These are phyloP conservation scores for Cystoisospora suis DNA, from an alignment of 169 alveolate species.

Conservation along the genomic window DNA sequence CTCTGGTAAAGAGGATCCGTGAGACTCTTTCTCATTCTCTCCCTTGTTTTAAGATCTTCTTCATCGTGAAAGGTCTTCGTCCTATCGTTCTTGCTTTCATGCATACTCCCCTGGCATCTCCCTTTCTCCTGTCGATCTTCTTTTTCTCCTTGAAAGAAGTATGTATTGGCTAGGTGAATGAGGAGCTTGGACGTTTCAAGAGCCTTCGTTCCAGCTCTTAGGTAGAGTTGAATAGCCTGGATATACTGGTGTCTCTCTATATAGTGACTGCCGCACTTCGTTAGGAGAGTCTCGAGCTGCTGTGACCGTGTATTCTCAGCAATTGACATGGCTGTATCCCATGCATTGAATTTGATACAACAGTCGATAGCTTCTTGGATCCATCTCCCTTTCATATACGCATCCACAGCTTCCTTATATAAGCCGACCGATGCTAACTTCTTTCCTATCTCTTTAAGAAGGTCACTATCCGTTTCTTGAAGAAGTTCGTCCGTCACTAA, in stretches of 20 bases:
- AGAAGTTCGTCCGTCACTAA: slow-evolving; percentile 32
- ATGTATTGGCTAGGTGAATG: neutral
- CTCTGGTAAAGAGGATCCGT: too few species aligned
- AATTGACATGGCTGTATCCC: slow-evolving; percentile 91
- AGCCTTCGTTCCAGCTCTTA: neutral
- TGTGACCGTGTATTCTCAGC: slow-evolving; percentile 88
- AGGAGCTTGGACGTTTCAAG: neutral
- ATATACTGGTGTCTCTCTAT: slow-evolving; percentile 70
- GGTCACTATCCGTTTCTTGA: neutral
- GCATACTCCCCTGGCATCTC: too few species aligned
- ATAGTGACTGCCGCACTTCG: slow-evolving; percentile 80
- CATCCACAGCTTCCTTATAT: slow-evolving; percentile 87
- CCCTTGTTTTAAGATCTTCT: too few species aligned
- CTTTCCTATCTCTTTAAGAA: slow-evolving; percentile 80
- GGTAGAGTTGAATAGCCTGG: slow-evolving; percentile 89
- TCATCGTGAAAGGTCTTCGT: too few species aligned
- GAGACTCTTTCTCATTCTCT: too few species aligned
- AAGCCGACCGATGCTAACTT: slow-evolving; percentile 86
- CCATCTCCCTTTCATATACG: slow-evolving; percentile 85
- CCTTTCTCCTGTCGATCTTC: too few species aligned
- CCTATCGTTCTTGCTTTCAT: too few species aligned
- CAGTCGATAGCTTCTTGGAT: slow-evolving; percentile 89
- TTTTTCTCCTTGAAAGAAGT: too few species aligned
- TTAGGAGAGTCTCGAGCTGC: slow-evolving; percentile 87
- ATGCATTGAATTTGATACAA: slow-evolving; percentile 88